Conservation (phyloP, 805 yeast genomes). For the Brettanomyces naardenensis region DNA sequence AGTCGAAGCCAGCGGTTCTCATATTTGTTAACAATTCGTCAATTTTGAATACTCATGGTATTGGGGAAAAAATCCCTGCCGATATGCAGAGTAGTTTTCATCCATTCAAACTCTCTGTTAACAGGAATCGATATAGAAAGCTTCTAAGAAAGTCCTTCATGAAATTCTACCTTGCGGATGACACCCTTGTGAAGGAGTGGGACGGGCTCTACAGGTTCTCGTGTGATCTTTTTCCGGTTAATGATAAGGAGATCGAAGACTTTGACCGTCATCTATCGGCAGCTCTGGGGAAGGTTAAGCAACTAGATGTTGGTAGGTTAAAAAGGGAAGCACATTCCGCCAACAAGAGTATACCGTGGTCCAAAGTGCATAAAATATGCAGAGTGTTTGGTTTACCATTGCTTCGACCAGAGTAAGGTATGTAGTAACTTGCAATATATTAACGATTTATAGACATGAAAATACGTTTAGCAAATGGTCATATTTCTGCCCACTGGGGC, state of each 20-base stretch:
- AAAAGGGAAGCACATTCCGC: slow-evolving; percentile 5
- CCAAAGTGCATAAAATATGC: slow-evolving; percentile 7
- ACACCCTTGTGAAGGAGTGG: slow-evolving; percentile 3
- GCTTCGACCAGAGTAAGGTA: neutral
- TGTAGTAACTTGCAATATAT: neutral
- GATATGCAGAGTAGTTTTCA: slow-evolving; percentile 7
- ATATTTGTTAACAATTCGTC: slow-evolving; percentile 33
- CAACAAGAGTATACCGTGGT: slow-evolving; percentile 15
- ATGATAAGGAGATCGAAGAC: slow-evolving; percentile 8
- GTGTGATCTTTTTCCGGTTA: slow-evolving; percentile 9
- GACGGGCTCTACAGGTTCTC: slow-evolving; percentile 22
- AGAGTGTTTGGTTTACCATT: slow-evolving; percentile 2
- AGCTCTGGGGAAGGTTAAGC: slow-evolving; percentile 13
- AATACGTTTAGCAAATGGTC: neutral
- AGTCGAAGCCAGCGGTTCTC: slow-evolving; percentile 25
- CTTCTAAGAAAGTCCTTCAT: slow-evolving; percentile 14
- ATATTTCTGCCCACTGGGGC: slow-evolving; percentile 43
- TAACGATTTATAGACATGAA: neutral
- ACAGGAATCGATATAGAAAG: slow-evolving; percentile 17
- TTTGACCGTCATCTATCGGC: slow-evolving; percentile 8
- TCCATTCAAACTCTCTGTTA: slow-evolving; percentile 20
- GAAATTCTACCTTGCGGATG: slow-evolving; percentile 8
- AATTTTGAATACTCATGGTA: slow-evolving; percentile 12
- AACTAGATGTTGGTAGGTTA: slow-evolving; percentile 4
- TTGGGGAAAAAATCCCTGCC: slow-evolving; percentile 4